Base-by-base conservation (phyloP, 1,139 yeast genomes). In the Protomyces lactucae-debilis region DNA sequence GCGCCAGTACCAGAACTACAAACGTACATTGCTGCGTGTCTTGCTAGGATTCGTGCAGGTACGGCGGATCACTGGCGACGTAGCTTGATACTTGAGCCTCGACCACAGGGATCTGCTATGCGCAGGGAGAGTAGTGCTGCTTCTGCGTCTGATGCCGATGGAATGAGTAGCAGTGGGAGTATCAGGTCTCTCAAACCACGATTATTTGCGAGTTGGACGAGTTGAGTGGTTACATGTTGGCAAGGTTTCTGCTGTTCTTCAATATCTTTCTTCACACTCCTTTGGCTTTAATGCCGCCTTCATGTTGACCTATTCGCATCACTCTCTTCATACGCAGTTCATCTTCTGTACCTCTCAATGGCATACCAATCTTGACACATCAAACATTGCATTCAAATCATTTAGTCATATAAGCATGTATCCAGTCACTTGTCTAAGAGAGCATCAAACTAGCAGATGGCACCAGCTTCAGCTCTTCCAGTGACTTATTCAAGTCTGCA, bases 1-100 rank as follows among this genome's bases (percentile, higher is more conserved):
- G 83, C 81, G 67, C 79, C 79, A 54, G 84, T 86, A 25, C 80
- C 81, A n/a, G 95, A 88, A 59, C 80, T 91, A 61, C 95, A 88
- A 73, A 80, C 67, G 2, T 69, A 70, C 71, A 45, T 66, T 16
- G 39, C 53, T 28, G 37, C 61, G 25, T 52, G 43, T 14, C 45
- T 55, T 40, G 51, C 64, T 10, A 57, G 64, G 4, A 52, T 55
- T 55, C 59, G 61, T 4, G 55, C 57, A 12, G 39, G 61, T 25
- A 54, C 56, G 35, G 48, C 59, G 2, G 59, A 60, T 36, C 57
- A 55, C n/a, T 61, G 61, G 60, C 52, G 65, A 3, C 52, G 61
- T 5, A 48, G 57, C 32, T 48, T 61, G 32, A 46, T 56, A 23
- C 40, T 61, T 32, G 65, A 61, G 54, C 65, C 65, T 5, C 48